A percentile compares a stretch with the other conserved stretches of the same genome.
These are phyloP conservation scores for Nothophoma quercina DNA, from an alignment of 2,329 filamentous ascomycete species.

Conservation along the genomic window DNA sequence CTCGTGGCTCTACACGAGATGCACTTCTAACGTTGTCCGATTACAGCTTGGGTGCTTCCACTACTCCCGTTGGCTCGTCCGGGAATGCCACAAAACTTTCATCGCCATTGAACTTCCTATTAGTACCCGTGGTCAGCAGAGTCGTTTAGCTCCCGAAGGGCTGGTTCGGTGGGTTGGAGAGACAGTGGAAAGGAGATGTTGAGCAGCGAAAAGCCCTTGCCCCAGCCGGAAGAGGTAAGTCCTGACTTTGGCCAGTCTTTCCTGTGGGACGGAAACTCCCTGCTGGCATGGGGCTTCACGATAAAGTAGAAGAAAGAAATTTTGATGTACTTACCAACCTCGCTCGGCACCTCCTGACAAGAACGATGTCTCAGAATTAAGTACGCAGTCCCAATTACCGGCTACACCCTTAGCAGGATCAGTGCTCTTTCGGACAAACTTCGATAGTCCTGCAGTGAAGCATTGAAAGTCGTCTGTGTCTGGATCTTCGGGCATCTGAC, in stretches of 20 bases:
- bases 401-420: constrained; percentile 66
- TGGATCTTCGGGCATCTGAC: constrained; percentile 73
- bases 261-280: constrained; percentile 11
- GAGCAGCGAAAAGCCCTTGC: constrained; percentile 2
- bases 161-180: background rate
- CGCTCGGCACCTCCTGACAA: constrained; percentile 81
- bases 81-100: constrained; percentile 46
- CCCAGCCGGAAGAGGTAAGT: constrained; percentile 3
- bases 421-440: constrained; percentile 63
- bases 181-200: constrained; percentile 1
- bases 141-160: background rate
- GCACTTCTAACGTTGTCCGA: background rate
- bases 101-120: constrained; percentile 48
- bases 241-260: constrained; percentile 22
- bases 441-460: constrained; percentile 82
- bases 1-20: background rate
- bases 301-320: background rate
- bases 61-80: constrained; percentile 24
- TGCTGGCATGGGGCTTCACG: constrained; percentile 3
- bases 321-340: constrained; percentile 71
- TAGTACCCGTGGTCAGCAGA: background rate
- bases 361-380: constrained; percentile 87
- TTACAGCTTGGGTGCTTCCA: constrained; percentile 37
- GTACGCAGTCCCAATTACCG: constrained; percentile 80
- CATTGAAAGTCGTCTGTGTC: constrained; percentile 82